Percentiles rank a stretch among this genome's conserved stretches.
These are phyloP conservation scores for Candida insectalens DNA, from an alignment of 805 yeast species.

Conservation along the genomic window DNA sequence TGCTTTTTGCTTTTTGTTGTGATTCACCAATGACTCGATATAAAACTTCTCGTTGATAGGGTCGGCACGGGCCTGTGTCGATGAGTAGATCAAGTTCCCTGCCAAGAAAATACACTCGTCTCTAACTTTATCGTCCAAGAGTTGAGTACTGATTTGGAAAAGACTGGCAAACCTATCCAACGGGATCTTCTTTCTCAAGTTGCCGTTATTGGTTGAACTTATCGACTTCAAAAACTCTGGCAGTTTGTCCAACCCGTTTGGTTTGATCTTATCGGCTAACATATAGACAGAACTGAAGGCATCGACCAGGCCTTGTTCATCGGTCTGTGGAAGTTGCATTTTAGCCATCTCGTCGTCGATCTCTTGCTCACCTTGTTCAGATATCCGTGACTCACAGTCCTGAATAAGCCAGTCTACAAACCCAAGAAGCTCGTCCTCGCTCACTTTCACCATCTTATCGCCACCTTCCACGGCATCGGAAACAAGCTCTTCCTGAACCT, in stretches of 20 bases:
- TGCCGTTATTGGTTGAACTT: constrained; percentile 9
- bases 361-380: constrained; percentile 7
- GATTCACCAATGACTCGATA: constrained; percentile 32
- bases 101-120: constrained; percentile 27
- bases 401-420: constrained; percentile 20
- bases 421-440: constrained; percentile 12
- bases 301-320: constrained; percentile 14
- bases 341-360: constrained; percentile 6
- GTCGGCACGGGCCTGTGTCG: constrained; percentile 31
- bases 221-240: constrained; percentile 16
- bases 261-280: constrained; percentile 11
- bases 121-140: constrained; percentile 24
- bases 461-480: constrained; percentile 7
- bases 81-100: constrained; percentile 33
- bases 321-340: not conserved
- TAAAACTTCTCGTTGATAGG: constrained; percentile 41
- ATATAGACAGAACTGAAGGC: constrained; percentile 15
- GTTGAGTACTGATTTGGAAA: constrained; percentile 31
- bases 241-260: constrained; percentile 15
- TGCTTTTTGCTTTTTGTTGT: constrained; percentile 27
- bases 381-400: constrained; percentile 13
- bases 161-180: constrained; percentile 26
- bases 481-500: constrained; percentile 11
- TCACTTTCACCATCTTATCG: constrained; percentile 8
- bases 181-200: constrained; percentile 16